Conservation (phyloP, 768 basidiomycete species). For the Collybia mongolica region DNA sequence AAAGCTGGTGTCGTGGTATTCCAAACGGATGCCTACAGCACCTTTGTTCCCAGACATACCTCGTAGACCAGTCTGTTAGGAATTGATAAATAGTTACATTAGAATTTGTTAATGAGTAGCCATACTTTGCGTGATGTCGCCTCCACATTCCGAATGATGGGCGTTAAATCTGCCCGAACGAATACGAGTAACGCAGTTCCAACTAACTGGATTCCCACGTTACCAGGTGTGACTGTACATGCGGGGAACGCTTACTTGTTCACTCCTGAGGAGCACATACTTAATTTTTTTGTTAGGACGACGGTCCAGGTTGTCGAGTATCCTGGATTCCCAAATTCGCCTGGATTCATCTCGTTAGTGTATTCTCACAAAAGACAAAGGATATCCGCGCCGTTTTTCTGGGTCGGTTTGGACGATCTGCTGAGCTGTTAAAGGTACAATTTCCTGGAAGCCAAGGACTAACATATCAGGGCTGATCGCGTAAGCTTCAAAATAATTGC, state of each 20-base stretch:
- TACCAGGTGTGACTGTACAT: constrained; percentile 5
- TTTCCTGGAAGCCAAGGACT: constrained; percentile 92
- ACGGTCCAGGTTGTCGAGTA: constrained; percentile 75
- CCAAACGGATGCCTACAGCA: constrained; percentile 89
- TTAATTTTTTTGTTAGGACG: constrained; percentile 65
- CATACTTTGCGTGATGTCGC: constrained; percentile 84
- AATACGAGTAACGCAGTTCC: constrained; percentile 90
- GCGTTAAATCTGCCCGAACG: constrained; percentile 73
- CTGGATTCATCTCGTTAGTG: constrained; percentile 36
- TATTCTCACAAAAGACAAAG: not conserved
- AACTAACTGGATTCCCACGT: constrained; percentile 64
- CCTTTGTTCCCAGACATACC: constrained; percentile 99
- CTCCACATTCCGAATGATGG: constrained; percentile 89
- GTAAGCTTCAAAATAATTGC: constrained; percentile 7
- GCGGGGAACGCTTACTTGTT: constrained; percentile 61
- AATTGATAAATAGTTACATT: not conserved
- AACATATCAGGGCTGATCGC: constrained; percentile 79
- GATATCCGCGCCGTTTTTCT: constrained; percentile 68
- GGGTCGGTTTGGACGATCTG: constrained; percentile 97
- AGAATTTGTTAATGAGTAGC: not conserved
- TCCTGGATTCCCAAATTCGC: constrained; percentile 81
- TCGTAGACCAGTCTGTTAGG: constrained; percentile 69
- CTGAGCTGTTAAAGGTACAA: constrained; percentile 96
- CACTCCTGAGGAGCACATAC: constrained; percentile 88
- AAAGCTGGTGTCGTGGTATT: constrained; percentile 87